These are phyloP conservation scores for Starmerella riodocensis DNA, from an alignment of 805 yeast genomes.

Conservation along the genomic window DNA sequence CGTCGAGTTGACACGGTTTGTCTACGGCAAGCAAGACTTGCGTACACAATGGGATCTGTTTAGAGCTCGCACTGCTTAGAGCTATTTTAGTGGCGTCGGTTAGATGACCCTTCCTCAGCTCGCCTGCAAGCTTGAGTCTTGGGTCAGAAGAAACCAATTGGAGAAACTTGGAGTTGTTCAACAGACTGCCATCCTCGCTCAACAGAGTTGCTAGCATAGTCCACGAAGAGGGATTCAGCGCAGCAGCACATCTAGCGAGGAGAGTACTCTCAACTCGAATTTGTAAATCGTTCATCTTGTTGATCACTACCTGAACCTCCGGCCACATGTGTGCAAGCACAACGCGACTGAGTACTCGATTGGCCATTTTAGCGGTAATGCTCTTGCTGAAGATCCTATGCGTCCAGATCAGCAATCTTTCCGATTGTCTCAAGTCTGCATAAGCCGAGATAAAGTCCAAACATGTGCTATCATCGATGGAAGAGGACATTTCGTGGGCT, in stretches of 20 bases:
- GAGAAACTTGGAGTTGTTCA: slow-evolving; percentile 5
- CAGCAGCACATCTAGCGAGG: slow-evolving; percentile 1
- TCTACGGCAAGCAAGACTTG: too few relatives aligned
- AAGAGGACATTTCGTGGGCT: background rate
- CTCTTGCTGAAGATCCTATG: background rate
- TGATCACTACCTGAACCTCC: slow-evolving; percentile 1
- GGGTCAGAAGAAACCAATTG: background rate
- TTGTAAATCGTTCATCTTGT: background rate
- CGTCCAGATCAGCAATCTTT: slow-evolving; percentile 2
- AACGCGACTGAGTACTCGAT: background rate
- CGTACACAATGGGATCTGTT: too few relatives aligned
- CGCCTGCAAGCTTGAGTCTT: background rate
- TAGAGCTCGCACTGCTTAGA: too few relatives aligned
- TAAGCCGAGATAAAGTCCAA: slow-evolving; percentile 6
- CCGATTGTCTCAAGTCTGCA: background rate
- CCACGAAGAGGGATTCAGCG: background rate
- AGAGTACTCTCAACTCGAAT: slow-evolving; percentile 2
- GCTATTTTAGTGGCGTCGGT: background rate
- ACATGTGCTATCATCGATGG: background rate
- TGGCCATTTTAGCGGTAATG: background rate
- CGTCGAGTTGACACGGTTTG: too few relatives aligned
- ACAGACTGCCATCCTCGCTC: slow-evolving; percentile 8
- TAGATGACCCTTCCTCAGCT: background rate
- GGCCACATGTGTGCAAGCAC: slow-evolving; percentile 5
- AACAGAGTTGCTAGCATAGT: background rate